Evolutionary conservation across 208 protist genomes (phyloP), one percentile per base, ranked within the genome.

Genomic region (Entamoeba nuttalli): DNA sequence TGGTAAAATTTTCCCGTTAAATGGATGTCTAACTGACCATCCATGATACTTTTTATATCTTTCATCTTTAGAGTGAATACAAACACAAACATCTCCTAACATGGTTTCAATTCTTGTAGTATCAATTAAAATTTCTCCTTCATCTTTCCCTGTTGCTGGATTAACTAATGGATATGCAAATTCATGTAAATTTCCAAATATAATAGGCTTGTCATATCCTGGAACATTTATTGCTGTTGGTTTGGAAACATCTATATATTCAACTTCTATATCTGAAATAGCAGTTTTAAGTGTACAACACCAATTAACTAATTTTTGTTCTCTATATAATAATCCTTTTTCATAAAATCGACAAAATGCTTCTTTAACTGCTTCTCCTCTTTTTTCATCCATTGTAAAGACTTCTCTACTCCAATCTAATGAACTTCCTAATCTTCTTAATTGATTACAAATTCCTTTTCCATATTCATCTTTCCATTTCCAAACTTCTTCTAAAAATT

Each of bases 181-280:
- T 11, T 94, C 9, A 25, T 25, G 44, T 17, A 96, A 52, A 11
- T 62, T 52, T 19, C 96, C 96, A 95, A 96, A 96, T 11, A 53
- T 35, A 73, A 95, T 93, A 9, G 95, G 94, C 4, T 94, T 55
- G 0, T 52, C 96, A 95, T 99, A 98, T n/a, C 97, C 97, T 48
- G 98, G 98, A 95, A 99, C 97, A 51, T 97, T 95, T 84, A 98
- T 73, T 21, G 96, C 11, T 95, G 14, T 96, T 95, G 84, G 96
- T 73, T 69, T 44, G 0, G 98, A 96, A 48, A 98, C 95, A 48
- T 98, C 98, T 0, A 97, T 96, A 95, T 99, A 98, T 93, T 98
- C 98, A 21, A 99, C 98, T 98, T 99, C 99, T 15, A 99, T 98
- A 96, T 99, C 99, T 35, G 98, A 99, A 96, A 99, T 99, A 94